phyloP scores from a whole-genome alignment of 805 yeast species.

The Huiozyma naganishii region DNA sequence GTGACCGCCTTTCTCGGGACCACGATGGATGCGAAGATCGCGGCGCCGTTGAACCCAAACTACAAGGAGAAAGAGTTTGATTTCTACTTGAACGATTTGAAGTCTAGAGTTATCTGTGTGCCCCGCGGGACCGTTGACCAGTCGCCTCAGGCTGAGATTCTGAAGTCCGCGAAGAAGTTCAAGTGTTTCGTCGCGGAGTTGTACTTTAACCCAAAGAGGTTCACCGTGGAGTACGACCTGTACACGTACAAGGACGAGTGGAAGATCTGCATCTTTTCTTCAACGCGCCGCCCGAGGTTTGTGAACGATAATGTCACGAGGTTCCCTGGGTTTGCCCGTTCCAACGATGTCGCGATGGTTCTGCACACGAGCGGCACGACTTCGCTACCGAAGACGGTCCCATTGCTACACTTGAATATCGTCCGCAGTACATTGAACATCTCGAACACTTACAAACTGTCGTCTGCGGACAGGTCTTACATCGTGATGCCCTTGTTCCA shows the following conservation, averaged over 20 bases:
- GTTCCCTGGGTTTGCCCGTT: conserved; percentile 35
- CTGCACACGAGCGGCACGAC: conserved; percentile 71
- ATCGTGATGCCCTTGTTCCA: conserved; percentile 72
- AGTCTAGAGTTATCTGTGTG: conserved; percentile 47
- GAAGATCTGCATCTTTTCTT: conserved; percentile 14
- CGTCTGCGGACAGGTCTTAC: conserved; percentile 41
- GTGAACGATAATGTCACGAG: conserved; percentile 17
- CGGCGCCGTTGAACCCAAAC: conserved; percentile 60
- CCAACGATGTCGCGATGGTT: conserved; percentile 50
- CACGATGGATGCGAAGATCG: conserved; percentile 45
- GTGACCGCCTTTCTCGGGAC: conserved; percentile 45
- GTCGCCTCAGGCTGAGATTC: conserved; percentile 29
- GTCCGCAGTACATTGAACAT: conserved; percentile 51
- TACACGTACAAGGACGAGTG: conserved; percentile 22
- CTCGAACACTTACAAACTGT: conserved; percentile 43
- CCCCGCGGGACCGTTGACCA: conserved; percentile 38
- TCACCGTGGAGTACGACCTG: conserved; percentile 34
- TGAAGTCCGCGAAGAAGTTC: conserved; percentile 40
- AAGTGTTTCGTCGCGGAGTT: conserved; percentile 43
- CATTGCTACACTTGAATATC: conserved; percentile 54
- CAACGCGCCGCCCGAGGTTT: conserved; percentile 23
- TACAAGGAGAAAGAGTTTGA: conserved; percentile 53
- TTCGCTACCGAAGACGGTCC: conserved; percentile 68
- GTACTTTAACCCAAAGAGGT: conserved; percentile 33
- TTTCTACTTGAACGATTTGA: conserved; percentile 51